Conservation (phyloP, 257 asterid genomes). For the Apocynum venetum region DNA sequence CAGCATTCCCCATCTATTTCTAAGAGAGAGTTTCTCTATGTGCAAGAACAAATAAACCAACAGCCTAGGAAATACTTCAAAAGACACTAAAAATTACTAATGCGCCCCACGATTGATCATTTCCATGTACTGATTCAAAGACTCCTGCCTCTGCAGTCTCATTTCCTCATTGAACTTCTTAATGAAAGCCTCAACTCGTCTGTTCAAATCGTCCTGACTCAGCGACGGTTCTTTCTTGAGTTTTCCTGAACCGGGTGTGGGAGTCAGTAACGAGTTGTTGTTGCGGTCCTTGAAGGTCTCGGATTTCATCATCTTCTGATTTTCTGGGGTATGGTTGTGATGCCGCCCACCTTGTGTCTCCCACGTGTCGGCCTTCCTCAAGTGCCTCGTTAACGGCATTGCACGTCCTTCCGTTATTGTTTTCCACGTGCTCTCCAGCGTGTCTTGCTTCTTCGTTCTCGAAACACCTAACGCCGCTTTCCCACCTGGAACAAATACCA, state of each 20-base stretch:
- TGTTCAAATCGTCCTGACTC: constrained; percentile 66
- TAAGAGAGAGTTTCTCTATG: constrained; percentile 16
- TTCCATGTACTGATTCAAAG: constrained; percentile 52
- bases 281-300: constrained; percentile 53
- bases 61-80: neutral
- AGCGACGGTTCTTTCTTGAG: constrained; percentile 58
- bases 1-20: neutral
- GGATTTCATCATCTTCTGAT: constrained; percentile 45
- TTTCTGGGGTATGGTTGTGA: constrained; percentile 23
- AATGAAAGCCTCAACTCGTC: constrained; percentile 78
- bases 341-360: constrained; percentile 36
- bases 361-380: constrained; percentile 76
- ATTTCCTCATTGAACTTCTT: constrained; percentile 80
- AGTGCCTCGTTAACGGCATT: constrained; percentile 61
- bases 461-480: constrained; percentile 58
- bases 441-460: constrained; percentile 57
- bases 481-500: constrained; percentile 38
- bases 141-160: constrained; percentile 77
- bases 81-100: constrained; percentile 11
- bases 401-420: constrained; percentile 79
- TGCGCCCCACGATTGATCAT: constrained; percentile 43
- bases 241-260: constrained; percentile 36
- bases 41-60: neutral
- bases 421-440: constrained; percentile 82
- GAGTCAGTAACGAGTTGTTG: constrained; percentile 15